A percentile compares a stretch with the other conserved stretches of the same genome.
These are phyloP conservation scores for Zarea fungicola DNA, from an alignment of 2,329 filamentous ascomycete species.

Conservation along the genomic window DNA sequence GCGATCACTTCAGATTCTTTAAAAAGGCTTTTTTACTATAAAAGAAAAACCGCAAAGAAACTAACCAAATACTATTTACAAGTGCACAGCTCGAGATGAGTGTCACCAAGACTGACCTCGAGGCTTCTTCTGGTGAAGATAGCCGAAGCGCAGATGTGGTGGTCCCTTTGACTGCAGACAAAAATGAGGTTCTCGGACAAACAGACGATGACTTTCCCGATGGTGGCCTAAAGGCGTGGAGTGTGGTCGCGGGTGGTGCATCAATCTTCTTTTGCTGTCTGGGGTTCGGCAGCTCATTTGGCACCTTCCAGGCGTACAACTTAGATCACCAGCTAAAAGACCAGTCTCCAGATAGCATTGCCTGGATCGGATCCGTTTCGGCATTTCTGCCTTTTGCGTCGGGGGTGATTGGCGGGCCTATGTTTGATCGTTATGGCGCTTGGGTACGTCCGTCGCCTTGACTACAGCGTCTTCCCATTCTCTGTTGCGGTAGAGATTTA, in stretches of 20 bases:
- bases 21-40: neutral
- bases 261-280: slow-evolving; percentile 22
- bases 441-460: slow-evolving; percentile 6
- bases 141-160: neutral
- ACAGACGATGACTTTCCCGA: slow-evolving; percentile 9
- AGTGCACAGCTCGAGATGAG: too few species aligned
- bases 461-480: too few species aligned
- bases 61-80: too few species aligned
- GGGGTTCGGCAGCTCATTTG: slow-evolving; percentile 24
- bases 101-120: neutral
- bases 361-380: slow-evolving; percentile 23
- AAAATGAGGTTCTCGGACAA: neutral
- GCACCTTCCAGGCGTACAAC: slow-evolving; percentile 24
- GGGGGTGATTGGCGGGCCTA: slow-evolving; percentile 16
- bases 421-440: slow-evolving; percentile 19
- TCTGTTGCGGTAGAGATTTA: neutral
- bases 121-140: neutral
- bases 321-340: slow-evolving; percentile 20
- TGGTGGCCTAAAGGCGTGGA: slow-evolving; percentile 14
- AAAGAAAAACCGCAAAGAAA: too few species aligned
- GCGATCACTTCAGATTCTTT: too few species aligned
- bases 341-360: slow-evolving; percentile 21
- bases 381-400: slow-evolving; percentile 22
- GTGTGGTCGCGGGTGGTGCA: slow-evolving; percentile 18
- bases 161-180: neutral